Base-by-base conservation (phyloP, 2,329 filamentous ascomycete species). In the Sporothrix sp. region DNA sequence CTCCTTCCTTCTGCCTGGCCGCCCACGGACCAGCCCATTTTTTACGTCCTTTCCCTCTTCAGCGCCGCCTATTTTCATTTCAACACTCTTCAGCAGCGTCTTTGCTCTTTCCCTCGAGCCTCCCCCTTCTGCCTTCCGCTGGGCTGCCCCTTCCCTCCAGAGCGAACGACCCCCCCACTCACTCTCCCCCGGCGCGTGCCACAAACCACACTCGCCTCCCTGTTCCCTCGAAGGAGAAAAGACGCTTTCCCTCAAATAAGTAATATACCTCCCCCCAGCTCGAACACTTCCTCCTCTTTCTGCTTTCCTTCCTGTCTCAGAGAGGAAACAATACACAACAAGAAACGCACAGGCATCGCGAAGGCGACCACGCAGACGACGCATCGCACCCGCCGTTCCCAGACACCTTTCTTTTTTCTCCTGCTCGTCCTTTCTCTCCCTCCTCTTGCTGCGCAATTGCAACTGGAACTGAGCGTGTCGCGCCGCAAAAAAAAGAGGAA, bases 161-260 rank as follows among this genome's bases (percentile, higher is more conserved):
- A 21, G 37, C 37, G 9, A 52, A 33, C 23, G 30, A 18, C 27
- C 44, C 48, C 38, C 53, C 51, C 51, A 50, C 42, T 36, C 46
- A 38, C 39, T 46, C 39, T 46, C 44, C 49, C 45, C 51, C 50
- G 52, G 53, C 55, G 55, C 55, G 51, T 55, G 51, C 55, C 53
- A 52, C 51, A 50, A 55, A 55, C 36, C 38, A 33, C 46, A 53
- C 40, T 51, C 48, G 37, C 43, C 43, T 50, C 51, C 38, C 46
- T 52, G 45, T 53, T 55, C 49, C 51, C 56, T 55, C 48, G 45
- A 54, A 56, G 51, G 44, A 53, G 52, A 53, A 57, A 51, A 48
- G 33, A 47, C 52, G 52, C 51, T 55, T 56, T 54, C 54, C 54
- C 52, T 52, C 52, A 54, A 57, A 55, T 55, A 57, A 54, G 53